These are phyloP conservation scores for Sporobolomyces roseus DNA, from an alignment of 768 basidiomycete species.

Conservation along the genomic window DNA sequence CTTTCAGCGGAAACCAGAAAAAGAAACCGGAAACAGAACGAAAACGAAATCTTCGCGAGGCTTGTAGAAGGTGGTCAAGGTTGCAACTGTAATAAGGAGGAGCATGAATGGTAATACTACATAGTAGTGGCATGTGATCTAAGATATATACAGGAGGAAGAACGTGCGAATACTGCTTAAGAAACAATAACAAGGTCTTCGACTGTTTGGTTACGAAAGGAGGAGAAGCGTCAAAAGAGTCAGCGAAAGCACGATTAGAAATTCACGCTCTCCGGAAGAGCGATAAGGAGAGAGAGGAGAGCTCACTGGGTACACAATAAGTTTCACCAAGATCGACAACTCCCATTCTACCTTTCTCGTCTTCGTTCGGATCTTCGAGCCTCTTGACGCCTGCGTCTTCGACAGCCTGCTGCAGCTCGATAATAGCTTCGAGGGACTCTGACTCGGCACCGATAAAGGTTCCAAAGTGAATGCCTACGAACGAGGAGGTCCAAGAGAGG, in stretches of 20 bases:
- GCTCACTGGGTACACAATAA: conserved; percentile 24
- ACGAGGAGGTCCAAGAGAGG: background rate
- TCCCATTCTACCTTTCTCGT: conserved; percentile 47
- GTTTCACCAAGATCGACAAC: conserved; percentile 52
- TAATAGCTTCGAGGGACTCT: conserved; percentile 52
- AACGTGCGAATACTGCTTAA: background rate
- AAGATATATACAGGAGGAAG: no score
- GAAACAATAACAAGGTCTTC: conserved; percentile 23
- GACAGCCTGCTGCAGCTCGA: conserved; percentile 46
- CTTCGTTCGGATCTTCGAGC: conserved; percentile 44
- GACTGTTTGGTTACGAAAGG: background rate
- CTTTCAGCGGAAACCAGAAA: no score
- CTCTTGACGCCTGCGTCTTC: conserved; percentile 31
- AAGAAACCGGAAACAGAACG: no score
- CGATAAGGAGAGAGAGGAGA: background rate
- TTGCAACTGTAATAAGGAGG: no score
- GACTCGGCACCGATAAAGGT: conserved; percentile 53
- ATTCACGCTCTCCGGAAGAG: no score
- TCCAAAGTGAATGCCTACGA: conserved; percentile 53
- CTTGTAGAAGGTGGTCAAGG: no score
- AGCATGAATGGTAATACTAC: no score
- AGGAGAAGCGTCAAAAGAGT: background rate
- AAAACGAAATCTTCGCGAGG: no score
- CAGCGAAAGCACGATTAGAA: no score
- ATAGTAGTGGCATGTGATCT: no score